Conservation (phyloP, 1,139 yeast species). For the Geotrichum cucujoidarum region DNA sequence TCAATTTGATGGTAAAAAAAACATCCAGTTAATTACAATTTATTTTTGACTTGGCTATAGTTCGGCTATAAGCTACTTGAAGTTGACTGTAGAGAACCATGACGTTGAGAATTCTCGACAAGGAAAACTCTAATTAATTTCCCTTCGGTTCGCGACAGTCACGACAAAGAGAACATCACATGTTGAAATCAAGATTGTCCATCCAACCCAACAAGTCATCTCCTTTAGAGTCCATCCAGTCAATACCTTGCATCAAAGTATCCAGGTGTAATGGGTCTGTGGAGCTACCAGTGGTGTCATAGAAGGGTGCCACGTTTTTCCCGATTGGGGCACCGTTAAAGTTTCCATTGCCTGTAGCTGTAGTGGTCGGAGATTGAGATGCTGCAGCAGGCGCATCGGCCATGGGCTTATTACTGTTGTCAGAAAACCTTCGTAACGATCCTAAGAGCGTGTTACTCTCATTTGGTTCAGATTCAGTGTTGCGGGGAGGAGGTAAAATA, state of each 20-base stretch:
- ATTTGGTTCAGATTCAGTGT: neutral
- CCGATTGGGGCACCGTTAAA: neutral
- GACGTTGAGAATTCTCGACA: too few species aligned
- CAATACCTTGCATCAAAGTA: constrained; percentile 64
- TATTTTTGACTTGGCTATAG: too few species aligned
- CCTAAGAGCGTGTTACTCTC: neutral
- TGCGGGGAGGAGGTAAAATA: constrained; percentile 4
- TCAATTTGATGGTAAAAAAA: too few species aligned
- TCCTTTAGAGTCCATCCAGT: constrained; percentile 73
- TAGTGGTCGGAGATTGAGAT: neutral
- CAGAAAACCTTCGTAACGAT: neutral
- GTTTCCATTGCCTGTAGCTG: neutral
- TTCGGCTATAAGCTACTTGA: too few species aligned
- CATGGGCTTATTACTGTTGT: too few species aligned
- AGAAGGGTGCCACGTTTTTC: constrained; percentile 22
- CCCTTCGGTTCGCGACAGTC: too few species aligned
- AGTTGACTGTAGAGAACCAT: too few species aligned
- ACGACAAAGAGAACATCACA: neutral
- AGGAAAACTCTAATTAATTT: too few species aligned
- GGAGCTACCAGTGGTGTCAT: constrained; percentile 33
- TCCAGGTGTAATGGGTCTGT: constrained; percentile 35
- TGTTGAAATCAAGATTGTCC: constrained; percentile 40
- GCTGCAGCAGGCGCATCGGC: neutral
- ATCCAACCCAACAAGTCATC: constrained; percentile 97
- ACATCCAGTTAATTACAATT: too few species aligned